These are phyloP conservation scores for Omphalotus olearius DNA, from an alignment of 1,284 basidiomycete genomes.

Conservation along the genomic window DNA sequence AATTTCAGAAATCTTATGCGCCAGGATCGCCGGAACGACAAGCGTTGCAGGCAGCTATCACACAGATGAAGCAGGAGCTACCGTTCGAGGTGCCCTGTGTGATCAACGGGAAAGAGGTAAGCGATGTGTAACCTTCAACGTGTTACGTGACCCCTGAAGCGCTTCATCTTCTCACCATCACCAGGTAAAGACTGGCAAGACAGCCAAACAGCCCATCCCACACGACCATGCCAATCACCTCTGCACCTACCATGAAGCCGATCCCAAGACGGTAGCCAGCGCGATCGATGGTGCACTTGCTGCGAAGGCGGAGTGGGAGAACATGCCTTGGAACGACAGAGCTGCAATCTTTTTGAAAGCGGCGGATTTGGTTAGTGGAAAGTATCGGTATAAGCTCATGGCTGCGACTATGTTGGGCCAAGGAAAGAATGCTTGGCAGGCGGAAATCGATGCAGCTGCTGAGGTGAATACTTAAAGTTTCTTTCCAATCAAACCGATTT, in stretches of 20 bases:
- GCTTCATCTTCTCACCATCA: background rate
- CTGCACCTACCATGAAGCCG: slow-evolving; percentile 88
- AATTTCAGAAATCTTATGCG: slow-evolving; percentile 46
- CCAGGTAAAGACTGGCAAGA: slow-evolving; percentile 82
- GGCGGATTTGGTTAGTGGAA: slow-evolving; percentile 89
- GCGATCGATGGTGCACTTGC: slow-evolving; percentile 89
- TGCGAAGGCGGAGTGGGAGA: slow-evolving; percentile 89
- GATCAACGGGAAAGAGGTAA: slow-evolving; percentile 85
- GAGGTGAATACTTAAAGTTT: slow-evolving; percentile 57
- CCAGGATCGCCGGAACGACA: slow-evolving; percentile 78
- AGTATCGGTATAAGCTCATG: slow-evolving; percentile 93
- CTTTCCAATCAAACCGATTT: no score
- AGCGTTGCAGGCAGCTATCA: slow-evolving; percentile 72
- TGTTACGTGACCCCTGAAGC: slow-evolving; percentile 1
- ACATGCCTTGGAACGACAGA: slow-evolving; percentile 92
- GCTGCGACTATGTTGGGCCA: slow-evolving; percentile 98
- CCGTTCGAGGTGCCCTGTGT: slow-evolving; percentile 93
- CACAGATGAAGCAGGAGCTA: slow-evolving; percentile 76
- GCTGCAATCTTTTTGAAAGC: slow-evolving; percentile 98
- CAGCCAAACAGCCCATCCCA: slow-evolving; percentile 79
- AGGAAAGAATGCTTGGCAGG: slow-evolving; percentile 99
- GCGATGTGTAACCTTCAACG: slow-evolving; percentile 22
- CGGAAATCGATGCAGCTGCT: slow-evolving; percentile 98
- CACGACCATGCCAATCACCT: slow-evolving; percentile 80
- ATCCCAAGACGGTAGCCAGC: slow-evolving; percentile 66